Percentiles rank a stretch among this genome's conserved stretches.
These are phyloP conservation scores for Aureobasidium sp. DNA, from an alignment of 2,329 filamentous ascomycete genomes.

Conservation along the genomic window DNA sequence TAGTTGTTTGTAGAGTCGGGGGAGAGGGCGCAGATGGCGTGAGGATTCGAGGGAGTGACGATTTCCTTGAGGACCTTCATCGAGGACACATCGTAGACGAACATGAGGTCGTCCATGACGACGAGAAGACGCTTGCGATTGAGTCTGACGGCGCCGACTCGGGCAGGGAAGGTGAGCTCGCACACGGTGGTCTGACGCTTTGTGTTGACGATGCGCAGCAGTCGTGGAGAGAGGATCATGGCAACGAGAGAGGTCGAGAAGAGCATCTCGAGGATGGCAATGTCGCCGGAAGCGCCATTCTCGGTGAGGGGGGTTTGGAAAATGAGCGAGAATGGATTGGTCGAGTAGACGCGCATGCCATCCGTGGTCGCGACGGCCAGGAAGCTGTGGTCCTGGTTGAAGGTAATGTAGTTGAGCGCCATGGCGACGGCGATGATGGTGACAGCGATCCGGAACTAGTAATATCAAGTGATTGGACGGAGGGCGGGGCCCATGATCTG, in stretches of 20 bases:
- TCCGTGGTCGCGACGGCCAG: slow-evolving; percentile 93
- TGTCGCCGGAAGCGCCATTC: slow-evolving; percentile 52
- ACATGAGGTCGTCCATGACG: slow-evolving; percentile 90
- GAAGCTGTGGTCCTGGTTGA: slow-evolving; percentile 98
- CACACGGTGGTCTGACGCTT: slow-evolving; percentile 87
- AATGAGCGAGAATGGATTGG: slow-evolving; percentile 89
- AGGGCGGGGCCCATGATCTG: background rate
- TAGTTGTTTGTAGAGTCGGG: slow-evolving; percentile 94
- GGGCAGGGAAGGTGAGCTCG: slow-evolving; percentile 97
- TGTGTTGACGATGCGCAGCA: slow-evolving; percentile 94
- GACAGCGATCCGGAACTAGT: background rate
- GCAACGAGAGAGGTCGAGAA: slow-evolving; percentile 97
- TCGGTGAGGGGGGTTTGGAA: slow-evolving; percentile 75
- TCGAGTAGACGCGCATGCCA: slow-evolving; percentile 94
- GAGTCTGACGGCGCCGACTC: slow-evolving; percentile 83
- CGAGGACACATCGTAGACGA: slow-evolving; percentile 97
- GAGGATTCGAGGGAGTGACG: slow-evolving; percentile 85
- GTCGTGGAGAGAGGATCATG: slow-evolving; percentile 80
- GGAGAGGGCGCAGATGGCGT: slow-evolving; percentile 71
- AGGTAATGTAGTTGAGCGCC: slow-evolving; percentile 90
- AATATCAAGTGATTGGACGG: background rate
- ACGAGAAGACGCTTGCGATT: slow-evolving; percentile 93
- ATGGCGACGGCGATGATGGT: background rate
- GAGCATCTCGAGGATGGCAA: slow-evolving; percentile 95
- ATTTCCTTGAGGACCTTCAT: slow-evolving; percentile 94